Evolutionary conservation across 495 filamentous ascomycete species (phyloP).

Genomic region (Trichoderma erinaceum): DNA sequence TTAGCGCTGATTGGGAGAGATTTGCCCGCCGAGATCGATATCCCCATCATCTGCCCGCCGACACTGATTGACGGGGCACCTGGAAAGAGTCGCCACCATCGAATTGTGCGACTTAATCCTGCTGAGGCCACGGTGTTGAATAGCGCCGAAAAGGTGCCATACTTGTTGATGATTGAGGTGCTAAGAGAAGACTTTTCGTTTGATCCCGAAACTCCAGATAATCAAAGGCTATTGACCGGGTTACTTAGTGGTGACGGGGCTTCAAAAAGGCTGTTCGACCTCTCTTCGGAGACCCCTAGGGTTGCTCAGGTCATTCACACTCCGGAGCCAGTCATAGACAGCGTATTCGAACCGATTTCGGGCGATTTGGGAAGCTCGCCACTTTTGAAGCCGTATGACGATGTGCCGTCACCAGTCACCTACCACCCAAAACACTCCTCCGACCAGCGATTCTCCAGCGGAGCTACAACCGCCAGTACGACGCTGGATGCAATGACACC

Average conservation of each 20-base stretch:
- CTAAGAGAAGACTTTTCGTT: constrained; percentile 69
- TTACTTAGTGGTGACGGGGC: constrained; percentile 57
- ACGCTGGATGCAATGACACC: constrained; percentile 49
- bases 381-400: constrained; percentile 50
- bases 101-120: constrained; percentile 68
- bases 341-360: constrained; percentile 66
- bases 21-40: constrained; percentile 68
- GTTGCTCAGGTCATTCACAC: constrained; percentile 28
- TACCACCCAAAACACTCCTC: constrained; percentile 23
- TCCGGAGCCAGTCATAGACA: constrained; percentile 50
- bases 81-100: constrained; percentile 61
- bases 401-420: constrained; percentile 24
- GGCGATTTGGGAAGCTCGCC: constrained; percentile 66
- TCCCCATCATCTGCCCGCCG: constrained; percentile 67
- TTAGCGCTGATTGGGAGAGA: constrained; percentile 67
- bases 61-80: constrained; percentile 57
- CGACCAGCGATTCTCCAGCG: constrained; percentile 48
- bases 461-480: constrained; percentile 46
- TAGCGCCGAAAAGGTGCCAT: constrained; percentile 73
- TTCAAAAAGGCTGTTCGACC: constrained; percentile 61
- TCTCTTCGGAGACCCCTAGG: constrained; percentile 43
- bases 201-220: constrained; percentile 58
- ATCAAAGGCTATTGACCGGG: constrained; percentile 53
- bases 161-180: constrained; percentile 70
- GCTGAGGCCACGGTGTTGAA: constrained; percentile 73